phyloP scores from a whole-genome alignment of 2,329 filamentous ascomycete genomes.

The Arthrobotrys iridis region DNA sequence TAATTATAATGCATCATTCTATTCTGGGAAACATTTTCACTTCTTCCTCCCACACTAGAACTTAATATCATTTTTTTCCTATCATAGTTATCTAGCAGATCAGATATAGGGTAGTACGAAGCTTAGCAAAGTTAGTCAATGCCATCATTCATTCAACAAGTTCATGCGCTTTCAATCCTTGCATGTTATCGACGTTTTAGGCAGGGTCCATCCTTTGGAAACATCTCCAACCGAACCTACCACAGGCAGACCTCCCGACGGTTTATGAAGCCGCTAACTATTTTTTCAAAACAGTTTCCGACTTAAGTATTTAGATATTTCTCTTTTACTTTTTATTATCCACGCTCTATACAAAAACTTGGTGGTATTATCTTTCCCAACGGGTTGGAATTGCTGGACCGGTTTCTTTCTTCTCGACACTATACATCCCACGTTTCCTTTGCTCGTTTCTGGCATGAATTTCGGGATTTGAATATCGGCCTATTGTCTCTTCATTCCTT shows the following conservation, averaged over 20 bases:
- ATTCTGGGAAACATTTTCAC: slow-evolving; percentile 32
- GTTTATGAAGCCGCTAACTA: slow-evolving; percentile 3
- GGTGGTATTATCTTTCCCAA: slow-evolving; percentile 14
- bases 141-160: slow-evolving; percentile 21
- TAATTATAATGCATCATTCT: slow-evolving; percentile 7
- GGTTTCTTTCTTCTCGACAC: not conserved
- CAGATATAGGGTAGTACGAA: slow-evolving; percentile 27
- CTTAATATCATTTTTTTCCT: slow-evolving; percentile 10
- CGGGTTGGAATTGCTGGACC: slow-evolving; percentile 35
- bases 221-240: slow-evolving; percentile 33
- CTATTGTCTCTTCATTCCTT: slow-evolving; percentile 4
- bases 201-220: slow-evolving; percentile 42
- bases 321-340: slow-evolving; percentile 7
- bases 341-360: not conserved
- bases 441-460: not conserved
- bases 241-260: slow-evolving; percentile 4
- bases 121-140: slow-evolving; percentile 37
- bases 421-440: not conserved
- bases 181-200: slow-evolving; percentile 26
- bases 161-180: slow-evolving; percentile 30
- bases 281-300: slow-evolving; percentile 19
- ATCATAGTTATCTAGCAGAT: slow-evolving; percentile 12
- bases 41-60: not conserved
- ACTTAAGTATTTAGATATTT: not conserved
- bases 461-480: not conserved